Base-by-base conservation (phyloP, 164 flowering plant genomes). In the Macadamia tetraphylla region DNA sequence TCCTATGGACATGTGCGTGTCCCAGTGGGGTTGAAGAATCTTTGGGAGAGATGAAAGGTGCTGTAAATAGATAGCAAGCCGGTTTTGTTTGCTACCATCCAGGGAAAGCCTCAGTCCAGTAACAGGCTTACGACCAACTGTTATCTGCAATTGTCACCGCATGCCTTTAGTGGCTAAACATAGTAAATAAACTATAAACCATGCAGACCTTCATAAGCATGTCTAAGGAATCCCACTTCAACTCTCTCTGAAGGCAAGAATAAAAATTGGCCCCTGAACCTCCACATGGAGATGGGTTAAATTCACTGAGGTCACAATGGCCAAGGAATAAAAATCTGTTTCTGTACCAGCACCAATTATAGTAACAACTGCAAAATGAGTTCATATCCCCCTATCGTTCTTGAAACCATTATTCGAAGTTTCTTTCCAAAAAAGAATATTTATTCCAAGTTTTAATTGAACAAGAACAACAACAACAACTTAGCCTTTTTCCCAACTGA, bases 1-100 rank as follows among this genome's bases (percentile, higher is more conserved):
- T 53, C 98, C 98, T n/a, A 92, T 92, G 62, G 98, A 91, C 74
- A 90, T 74, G 71, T 90, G 90, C 3, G 92, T 43, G 65, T 85
- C 97, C 98, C 98, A 92, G 64, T 92, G 99, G 1, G 98, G 99
- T 62, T 89, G 91, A 32, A 94, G 91, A 63, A 89, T 88, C 80
- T 92, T 92, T 3, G 99, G 99, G 43, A 92, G 92, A 63, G 98
- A 89, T 40, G 87, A 87, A 0, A 94, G 79, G 70, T 94, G 99
- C 69, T 94, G 96, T 73, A 94, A 74, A 78, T 90, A 88, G 78
- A 94, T 83, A 2, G 89, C 81, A 1, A 94, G 87, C 23, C 96
- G 87, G 78, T 92, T 94, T 67, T 86, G 89, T 73, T 90, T 92
- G 81, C 40, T 70, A 66, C 99, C 99, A 79, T 94, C 98, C 12